These are phyloP conservation scores for Boechera stricta DNA, from an alignment of 345 rosid species.

Conservation along the genomic window DNA sequence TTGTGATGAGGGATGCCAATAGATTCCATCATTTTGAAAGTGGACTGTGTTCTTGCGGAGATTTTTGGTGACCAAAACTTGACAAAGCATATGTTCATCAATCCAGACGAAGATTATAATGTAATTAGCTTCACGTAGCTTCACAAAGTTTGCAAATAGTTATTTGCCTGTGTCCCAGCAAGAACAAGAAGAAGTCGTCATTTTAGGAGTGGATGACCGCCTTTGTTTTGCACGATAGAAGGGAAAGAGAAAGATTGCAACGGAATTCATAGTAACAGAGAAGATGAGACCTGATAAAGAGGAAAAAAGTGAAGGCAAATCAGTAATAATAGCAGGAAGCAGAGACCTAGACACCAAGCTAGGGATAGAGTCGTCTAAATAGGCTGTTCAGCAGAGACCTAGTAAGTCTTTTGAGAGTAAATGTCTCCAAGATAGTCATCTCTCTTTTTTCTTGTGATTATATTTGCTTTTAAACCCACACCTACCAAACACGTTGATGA, in stretches of 20 bases:
- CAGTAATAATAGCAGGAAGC: slow-evolving; percentile 37
- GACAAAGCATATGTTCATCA: slow-evolving; percentile 23
- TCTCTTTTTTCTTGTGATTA: slow-evolving; percentile 31
- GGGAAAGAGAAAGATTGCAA: slow-evolving; percentile 34
- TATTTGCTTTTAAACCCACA: slow-evolving; percentile 31
- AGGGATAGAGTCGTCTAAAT: slow-evolving; percentile 39
- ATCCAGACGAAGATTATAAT: slow-evolving; percentile 16
- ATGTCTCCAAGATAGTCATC: slow-evolving; percentile 25
- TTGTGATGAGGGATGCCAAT: slow-evolving; percentile 81
- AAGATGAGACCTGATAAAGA: slow-evolving; percentile 30
- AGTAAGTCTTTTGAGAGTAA: slow-evolving; percentile 36
- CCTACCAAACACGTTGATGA: slow-evolving; percentile 38
- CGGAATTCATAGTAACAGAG: slow-evolving; percentile 22
- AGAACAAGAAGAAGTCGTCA: slow-evolving; percentile 15
- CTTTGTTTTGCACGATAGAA: slow-evolving; percentile 22
- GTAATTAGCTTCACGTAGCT: slow-evolving; percentile 15
- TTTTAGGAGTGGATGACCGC: slow-evolving; percentile 18
- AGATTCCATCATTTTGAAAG: slow-evolving; percentile 85
- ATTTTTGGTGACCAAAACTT: slow-evolving; percentile 62
- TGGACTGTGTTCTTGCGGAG: slow-evolving; percentile 86
- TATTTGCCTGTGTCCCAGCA: slow-evolving; percentile 24
- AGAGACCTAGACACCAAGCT: slow-evolving; percentile 39
- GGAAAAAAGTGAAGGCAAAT: slow-evolving; percentile 23
- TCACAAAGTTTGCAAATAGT: slow-evolving; percentile 24
- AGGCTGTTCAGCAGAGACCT: slow-evolving; percentile 34